phyloP scores from a whole-genome alignment of 257 asterid genomes.

The Penstemon eatonii region DNA sequence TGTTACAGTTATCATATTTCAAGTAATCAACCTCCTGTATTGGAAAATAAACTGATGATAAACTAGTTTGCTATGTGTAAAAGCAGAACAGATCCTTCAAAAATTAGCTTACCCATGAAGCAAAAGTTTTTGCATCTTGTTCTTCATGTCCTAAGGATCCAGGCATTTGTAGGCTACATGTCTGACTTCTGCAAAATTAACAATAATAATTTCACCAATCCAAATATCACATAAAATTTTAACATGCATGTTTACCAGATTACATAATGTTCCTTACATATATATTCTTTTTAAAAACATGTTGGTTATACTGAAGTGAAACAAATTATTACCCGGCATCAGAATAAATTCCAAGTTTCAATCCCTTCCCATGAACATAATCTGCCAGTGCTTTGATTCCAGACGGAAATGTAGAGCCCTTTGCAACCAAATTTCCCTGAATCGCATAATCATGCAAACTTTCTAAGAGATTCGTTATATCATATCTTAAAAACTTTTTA shows the following conservation, averaged over 20 bases:
- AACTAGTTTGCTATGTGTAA: neutral
- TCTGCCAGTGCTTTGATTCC: constrained; percentile 90
- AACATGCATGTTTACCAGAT: too few species aligned
- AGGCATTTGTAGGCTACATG: constrained; percentile 81
- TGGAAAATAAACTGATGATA: neutral
- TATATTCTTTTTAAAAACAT: too few species aligned
- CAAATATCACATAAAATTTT: neutral
- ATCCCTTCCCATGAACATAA: constrained; percentile 80
- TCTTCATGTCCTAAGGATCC: constrained; percentile 82
- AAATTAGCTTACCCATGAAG: constrained; percentile 70
- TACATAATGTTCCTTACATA: neutral
- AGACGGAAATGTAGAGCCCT: constrained; percentile 74
- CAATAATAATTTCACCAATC: too few species aligned
- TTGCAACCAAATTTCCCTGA: constrained; percentile 74
- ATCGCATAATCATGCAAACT: neutral
- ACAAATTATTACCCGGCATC: constrained; percentile 63
- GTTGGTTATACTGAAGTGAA: neutral
- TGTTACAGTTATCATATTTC: constrained; percentile 89
- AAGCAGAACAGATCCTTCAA: neutral
- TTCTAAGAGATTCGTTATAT: too few species aligned
- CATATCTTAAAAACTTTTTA: too few species aligned
- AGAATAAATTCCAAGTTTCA: constrained; percentile 86
- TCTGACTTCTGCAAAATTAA: constrained; percentile 47
- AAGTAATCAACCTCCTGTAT: constrained; percentile 84
- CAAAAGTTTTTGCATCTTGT: constrained; percentile 91